phyloP scores from a whole-genome alignment of 2,329 filamentous ascomycete genomes.

The Ascochyta koolunga region DNA sequence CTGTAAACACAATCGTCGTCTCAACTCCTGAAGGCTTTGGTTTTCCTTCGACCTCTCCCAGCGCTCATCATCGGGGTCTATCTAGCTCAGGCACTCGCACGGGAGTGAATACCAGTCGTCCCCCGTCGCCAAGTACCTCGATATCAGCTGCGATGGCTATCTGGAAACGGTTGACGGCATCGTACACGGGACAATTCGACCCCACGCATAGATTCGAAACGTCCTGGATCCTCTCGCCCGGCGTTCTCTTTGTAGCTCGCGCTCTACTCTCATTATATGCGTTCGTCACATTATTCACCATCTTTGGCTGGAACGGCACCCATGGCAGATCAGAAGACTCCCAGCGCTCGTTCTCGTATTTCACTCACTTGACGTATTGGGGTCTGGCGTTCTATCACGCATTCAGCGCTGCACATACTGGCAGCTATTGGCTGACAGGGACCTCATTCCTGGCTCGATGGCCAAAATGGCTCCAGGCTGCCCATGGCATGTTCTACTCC shows the following conservation, averaged over 20 bases:
- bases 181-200: constrained; percentile 48
- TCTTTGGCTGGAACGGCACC: constrained; percentile 69
- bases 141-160: constrained; percentile 32
- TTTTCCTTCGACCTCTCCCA: not conserved
- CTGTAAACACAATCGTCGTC: constrained; percentile 5
- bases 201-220: constrained; percentile 72
- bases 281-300: constrained; percentile 72
- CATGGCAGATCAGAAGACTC: constrained; percentile 54
- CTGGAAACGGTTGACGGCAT: constrained; percentile 27
- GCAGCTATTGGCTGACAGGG: constrained; percentile 61
- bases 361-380: constrained; percentile 84
- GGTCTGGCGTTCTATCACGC: constrained; percentile 80
- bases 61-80: not conserved
- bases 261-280: constrained; percentile 65
- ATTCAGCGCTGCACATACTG: constrained; percentile 70
- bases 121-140: constrained; percentile 9
- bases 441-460: constrained; percentile 46
- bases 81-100: constrained; percentile 3
- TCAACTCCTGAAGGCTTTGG: constrained; percentile 4
- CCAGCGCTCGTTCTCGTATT: constrained; percentile 73
- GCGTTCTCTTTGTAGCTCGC: constrained; percentile 64
- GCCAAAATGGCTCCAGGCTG: constrained; percentile 45
- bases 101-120: not conserved
- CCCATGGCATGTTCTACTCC: constrained; percentile 51
- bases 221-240: constrained; percentile 78